These are phyloP conservation scores for Sphagnum fallax DNA, from an alignment of 228 moss, liverwort and hornwort genomes.

Conservation along the genomic window DNA sequence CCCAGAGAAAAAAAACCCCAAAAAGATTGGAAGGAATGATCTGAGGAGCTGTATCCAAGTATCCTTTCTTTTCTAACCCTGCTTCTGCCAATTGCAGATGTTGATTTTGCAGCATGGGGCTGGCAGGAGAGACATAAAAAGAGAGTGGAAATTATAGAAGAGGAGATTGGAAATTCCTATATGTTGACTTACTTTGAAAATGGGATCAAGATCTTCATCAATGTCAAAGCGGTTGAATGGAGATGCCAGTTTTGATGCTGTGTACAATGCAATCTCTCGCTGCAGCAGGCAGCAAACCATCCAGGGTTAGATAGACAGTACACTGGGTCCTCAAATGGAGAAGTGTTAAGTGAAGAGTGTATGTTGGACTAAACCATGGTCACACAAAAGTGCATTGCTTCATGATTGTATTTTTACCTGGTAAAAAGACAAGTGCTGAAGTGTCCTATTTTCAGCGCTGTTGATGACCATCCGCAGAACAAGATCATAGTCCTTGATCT, in stretches of 20 bases:
- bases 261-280: constrained; percentile 68
- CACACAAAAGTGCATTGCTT: no score
- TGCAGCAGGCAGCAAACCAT: constrained; percentile 15
- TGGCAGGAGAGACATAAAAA: not conserved
- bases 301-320: no score
- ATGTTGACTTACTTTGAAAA: constrained; percentile 54
- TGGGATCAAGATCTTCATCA: constrained; percentile 63
- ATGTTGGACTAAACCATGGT: no score
- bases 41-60: no score
- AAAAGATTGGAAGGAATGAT: no score
- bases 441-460: constrained; percentile 43
- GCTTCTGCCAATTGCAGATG: no score
- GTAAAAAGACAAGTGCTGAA: constrained; percentile 68
- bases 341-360: no score
- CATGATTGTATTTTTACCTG: constrained; percentile 28
- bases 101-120: not conserved
- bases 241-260: constrained; percentile 44
- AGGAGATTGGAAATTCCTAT: not conserved
- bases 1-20: not conserved
- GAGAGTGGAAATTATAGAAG: not conserved
- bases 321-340: no score
- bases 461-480: constrained; percentile 48
- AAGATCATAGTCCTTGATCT: constrained; percentile 67
- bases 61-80: no score
- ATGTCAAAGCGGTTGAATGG: constrained; percentile 63